Evolutionary conservation across 345 rosid genomes (phyloP).

Genomic region (Gossypium rotundifolium): DNA sequence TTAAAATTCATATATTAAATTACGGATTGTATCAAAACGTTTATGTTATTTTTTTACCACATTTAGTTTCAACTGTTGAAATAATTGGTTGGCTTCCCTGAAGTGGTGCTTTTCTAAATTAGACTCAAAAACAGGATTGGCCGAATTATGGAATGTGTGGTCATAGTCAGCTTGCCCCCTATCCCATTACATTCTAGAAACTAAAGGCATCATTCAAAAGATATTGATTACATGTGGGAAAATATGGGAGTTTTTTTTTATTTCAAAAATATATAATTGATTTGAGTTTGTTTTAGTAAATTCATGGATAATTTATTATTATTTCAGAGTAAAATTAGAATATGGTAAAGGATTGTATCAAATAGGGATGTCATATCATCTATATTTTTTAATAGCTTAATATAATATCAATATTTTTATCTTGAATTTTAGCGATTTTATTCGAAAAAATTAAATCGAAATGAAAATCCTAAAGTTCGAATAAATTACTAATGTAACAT

Average conservation of each 20-base stretch:
- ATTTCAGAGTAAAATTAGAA: too few relatives aligned
- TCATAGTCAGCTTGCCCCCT: background rate
- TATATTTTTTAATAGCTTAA: too few relatives aligned
- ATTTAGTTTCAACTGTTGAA: background rate
- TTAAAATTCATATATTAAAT: too few relatives aligned
- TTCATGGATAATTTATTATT: too few relatives aligned
- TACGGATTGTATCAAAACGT: too few relatives aligned
- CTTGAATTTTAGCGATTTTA: fast-evolving
- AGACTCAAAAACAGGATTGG: background rate
- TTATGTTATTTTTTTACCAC: background rate
- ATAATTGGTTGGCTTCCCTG: background rate
- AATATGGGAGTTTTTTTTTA: background rate
- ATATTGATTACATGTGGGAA: background rate
- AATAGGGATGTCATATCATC: too few relatives aligned
- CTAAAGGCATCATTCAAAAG: background rate
- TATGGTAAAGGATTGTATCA: too few relatives aligned
- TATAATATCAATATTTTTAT: too few relatives aligned
- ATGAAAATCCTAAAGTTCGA: too few relatives aligned
- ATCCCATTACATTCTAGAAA: background rate
- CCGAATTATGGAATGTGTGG: background rate
- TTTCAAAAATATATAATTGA: background rate
- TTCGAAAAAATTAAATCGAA: too few relatives aligned
- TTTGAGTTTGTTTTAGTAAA: too few relatives aligned
- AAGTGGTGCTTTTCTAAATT: conserved; percentile 5
- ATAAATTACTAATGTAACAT: too few relatives aligned